These are phyloP conservation scores for Arthromyces matolae DNA, from an alignment of 768 basidiomycete species.

Conservation along the genomic window DNA sequence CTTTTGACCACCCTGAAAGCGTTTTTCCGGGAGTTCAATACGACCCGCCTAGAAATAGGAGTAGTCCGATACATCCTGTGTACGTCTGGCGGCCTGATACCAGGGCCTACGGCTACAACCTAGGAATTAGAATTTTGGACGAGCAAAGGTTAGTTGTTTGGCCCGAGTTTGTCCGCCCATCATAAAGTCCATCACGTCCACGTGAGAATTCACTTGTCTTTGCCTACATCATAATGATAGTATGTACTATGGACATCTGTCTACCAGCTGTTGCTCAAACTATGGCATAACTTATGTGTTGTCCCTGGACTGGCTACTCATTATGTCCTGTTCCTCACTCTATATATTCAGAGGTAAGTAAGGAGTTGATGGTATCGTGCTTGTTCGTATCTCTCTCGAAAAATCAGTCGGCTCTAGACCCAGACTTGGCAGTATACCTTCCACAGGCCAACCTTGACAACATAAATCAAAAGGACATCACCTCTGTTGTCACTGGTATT, in stretches of 20 bases:
- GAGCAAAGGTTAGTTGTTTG: constrained; percentile 21
- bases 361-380: no score
- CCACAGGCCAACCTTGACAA: no score
- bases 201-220: constrained; percentile 7
- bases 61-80: constrained; percentile 54
- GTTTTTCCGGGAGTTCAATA: constrained; percentile 41
- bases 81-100: constrained; percentile 20
- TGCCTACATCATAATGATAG: not conserved
- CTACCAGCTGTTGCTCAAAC: not conserved
- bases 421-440: no score
- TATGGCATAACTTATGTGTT: not conserved
- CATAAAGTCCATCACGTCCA: constrained; percentile 8
- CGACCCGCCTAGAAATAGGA: constrained; percentile 51
- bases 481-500: no score
- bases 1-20: constrained; percentile 53
- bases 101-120: constrained; percentile 11
- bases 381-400: no score
- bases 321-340: not conserved
- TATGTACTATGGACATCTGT: not conserved
- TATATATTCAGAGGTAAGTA: not conserved
- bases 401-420: no score
- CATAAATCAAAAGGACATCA: no score
- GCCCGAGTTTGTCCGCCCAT: constrained; percentile 37
- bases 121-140: constrained; percentile 7
- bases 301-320: not conserved